Base-by-base conservation (phyloP, 352 stramenopile species). In the Phytophthora constricta region DNA sequence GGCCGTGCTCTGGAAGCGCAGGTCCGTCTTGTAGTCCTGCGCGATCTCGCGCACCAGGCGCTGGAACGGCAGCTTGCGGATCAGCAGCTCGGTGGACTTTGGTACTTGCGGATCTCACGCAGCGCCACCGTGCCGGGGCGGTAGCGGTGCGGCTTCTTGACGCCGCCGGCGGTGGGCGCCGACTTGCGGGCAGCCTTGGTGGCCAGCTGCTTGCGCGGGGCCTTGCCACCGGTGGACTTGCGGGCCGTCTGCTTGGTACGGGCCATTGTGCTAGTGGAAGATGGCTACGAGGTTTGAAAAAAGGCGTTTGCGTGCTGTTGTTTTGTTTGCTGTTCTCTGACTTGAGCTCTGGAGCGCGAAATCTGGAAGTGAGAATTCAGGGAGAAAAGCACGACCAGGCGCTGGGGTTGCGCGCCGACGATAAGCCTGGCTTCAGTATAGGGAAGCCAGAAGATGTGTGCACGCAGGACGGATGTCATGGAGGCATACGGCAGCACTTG, bases 211-310 rank as follows among this genome's bases (percentile, higher is more conserved):
- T 97, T 97, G 62, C 91, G 83, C n/a, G 91, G 90, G 0, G 92
- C 90, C 79, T 98, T 98, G 73, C 91, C 92, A 41, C 91, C 91
- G 49, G 91, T 86, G 55, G 89, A 97, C 79, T 98, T 98, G 75
- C 94, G 89, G n/a, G 93, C 93, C 39, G 92, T 98, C 79, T 98
- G 92, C 80, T 98, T 98, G 65, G 93, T 98, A 80, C 93, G 88
- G 46, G 92, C 93, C 90, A 98, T 96, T 14, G 10, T 45, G 28
- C 75, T 61, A 33, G 10, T 41, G 31, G 7, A 37, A 37, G 31
- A 11, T 53, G 46, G 43, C 9, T 28, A 31, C 4, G 22, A 31
- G 43, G 19, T 50, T 50, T 50, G 43, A 45, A 45, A 45, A 45
- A 14, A 14, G 16, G 11, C 5, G 43, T 26, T 26, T 50, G 17